Evolutionary conservation across 106 monocot species (phyloP).

Genomic region (Triglochin maritima): DNA sequence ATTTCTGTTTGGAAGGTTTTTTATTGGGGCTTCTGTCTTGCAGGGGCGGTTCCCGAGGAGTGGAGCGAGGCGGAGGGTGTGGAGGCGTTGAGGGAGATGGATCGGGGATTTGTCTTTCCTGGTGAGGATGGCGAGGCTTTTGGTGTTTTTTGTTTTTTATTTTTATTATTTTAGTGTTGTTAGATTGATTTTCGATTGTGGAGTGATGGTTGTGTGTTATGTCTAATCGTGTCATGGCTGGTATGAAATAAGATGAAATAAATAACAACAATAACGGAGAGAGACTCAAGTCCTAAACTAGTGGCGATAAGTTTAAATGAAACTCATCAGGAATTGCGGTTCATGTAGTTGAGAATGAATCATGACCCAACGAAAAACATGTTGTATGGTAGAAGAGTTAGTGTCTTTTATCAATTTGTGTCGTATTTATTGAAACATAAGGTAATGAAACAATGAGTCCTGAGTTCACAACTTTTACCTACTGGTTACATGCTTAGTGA

Average conservation of each 20-base stretch:
- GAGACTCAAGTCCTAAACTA: not conserved
- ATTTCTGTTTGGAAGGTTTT: not conserved
- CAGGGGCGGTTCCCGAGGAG: slow-evolving; percentile 59
- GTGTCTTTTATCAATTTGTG: too few relatives aligned
- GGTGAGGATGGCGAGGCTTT: slow-evolving; percentile 18
- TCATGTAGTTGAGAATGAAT: too few relatives aligned
- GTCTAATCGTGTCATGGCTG: not conserved
- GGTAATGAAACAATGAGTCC: too few relatives aligned
- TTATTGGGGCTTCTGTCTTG: slow-evolving; percentile 7
- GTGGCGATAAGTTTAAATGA: not conserved
- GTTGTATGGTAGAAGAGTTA: too few relatives aligned
- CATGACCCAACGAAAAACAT: too few relatives aligned
- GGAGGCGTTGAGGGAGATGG: slow-evolving; percentile 37
- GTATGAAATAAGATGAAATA: not conserved
- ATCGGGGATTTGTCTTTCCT: slow-evolving; percentile 89
- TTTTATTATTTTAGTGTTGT: not conserved
- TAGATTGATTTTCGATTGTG: not conserved
- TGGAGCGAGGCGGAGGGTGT: slow-evolving; percentile 57
- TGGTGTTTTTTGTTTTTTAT: not conserved
- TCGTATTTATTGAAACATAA: too few relatives aligned
- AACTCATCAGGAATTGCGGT: too few relatives aligned
- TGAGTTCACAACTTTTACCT: too few relatives aligned
- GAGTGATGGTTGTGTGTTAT: not conserved
- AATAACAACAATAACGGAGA: too few relatives aligned
- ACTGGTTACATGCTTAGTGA: too few relatives aligned